Conservation (phyloP, 1,284 basidiomycete genomes). For the Taiwanofungus camphoratus region DNA sequence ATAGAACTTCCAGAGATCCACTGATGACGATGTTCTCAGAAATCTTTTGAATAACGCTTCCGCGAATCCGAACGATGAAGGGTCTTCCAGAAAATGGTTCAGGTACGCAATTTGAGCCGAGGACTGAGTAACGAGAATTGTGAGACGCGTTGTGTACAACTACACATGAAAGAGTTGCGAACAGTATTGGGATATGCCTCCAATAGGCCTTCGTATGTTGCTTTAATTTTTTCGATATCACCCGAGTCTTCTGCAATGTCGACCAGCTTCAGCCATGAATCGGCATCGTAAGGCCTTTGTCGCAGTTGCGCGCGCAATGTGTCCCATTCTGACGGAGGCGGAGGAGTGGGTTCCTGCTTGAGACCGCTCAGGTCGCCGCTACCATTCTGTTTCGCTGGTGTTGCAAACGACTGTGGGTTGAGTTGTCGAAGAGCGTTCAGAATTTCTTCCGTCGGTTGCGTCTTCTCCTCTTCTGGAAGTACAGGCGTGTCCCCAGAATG, state of each 20-base stretch:
- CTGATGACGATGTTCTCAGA: constrained; percentile 74
- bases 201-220: constrained; percentile 70
- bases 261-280: constrained; percentile 65
- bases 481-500: constrained; percentile 4
- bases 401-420: constrained; percentile 23
- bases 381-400: constrained; percentile 17
- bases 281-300: constrained; percentile 55
- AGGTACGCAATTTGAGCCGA: constrained; percentile 79
- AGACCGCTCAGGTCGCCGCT: constrained; percentile 16
- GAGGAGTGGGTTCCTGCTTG: constrained; percentile 18
- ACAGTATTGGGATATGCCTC: constrained; percentile 78
- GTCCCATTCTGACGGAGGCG: constrained; percentile 44
- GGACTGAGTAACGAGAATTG: constrained; percentile 37
- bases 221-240: constrained; percentile 63
- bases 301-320: constrained; percentile 38
- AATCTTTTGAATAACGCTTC: constrained; percentile 80
- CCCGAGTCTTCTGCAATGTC: constrained; percentile 61
- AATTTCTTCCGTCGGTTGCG: constrained; percentile 36
- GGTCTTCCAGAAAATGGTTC: constrained; percentile 59
- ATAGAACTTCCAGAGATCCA: constrained; percentile 86
- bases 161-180: constrained; percentile 28
- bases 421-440: constrained; percentile 34
- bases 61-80: constrained; percentile 60
- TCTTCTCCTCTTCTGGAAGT: constrained; percentile 24
- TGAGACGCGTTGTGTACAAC: constrained; percentile 13